Evolutionary conservation across 352 stramenopile species (phyloP).

Genomic region (Phytophthora citrophthora): DNA sequence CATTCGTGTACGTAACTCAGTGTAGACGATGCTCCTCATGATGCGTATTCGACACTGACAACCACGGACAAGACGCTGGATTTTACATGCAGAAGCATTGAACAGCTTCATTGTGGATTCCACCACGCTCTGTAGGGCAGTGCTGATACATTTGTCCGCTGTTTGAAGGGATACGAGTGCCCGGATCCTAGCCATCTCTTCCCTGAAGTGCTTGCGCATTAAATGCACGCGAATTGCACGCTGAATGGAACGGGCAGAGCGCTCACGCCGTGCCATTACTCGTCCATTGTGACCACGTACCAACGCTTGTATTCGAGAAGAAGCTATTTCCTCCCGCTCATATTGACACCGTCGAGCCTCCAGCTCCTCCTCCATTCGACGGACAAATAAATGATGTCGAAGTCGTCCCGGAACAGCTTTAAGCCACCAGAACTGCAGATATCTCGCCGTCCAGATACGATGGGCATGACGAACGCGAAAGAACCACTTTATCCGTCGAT

Average conservation of each 20-base stretch:
- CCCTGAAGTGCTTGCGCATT: slow-evolving; percentile 42
- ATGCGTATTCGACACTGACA: slow-evolving; percentile 40
- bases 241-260: slow-evolving; percentile 57
- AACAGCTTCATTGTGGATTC: slow-evolving; percentile 35
- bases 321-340: slow-evolving; percentile 37
- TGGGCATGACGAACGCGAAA: slow-evolving; percentile 60
- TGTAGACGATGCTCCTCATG: slow-evolving; percentile 39
- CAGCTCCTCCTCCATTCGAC: slow-evolving; percentile 18
- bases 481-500: slow-evolving; percentile 85
- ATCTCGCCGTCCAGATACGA: slow-evolving; percentile 40
- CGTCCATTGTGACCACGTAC: slow-evolving; percentile 55
- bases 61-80: slow-evolving; percentile 67
- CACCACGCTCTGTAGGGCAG: slow-evolving; percentile 32
- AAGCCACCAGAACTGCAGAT: slow-evolving; percentile 83
- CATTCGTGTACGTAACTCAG: slow-evolving; percentile 58
- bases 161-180: slow-evolving; percentile 26
- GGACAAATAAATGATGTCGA: slow-evolving; percentile 43
- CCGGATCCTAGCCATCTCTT: slow-evolving; percentile 46
- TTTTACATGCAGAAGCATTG: slow-evolving; percentile 52
- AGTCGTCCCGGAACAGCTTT: slow-evolving; percentile 56
- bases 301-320: slow-evolving; percentile 57
- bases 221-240: slow-evolving; percentile 43
- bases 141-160: slow-evolving; percentile 30
- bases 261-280: slow-evolving; percentile 42
- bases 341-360: slow-evolving; percentile 24